These are phyloP conservation scores for Rutstroemia sp. DNA, from an alignment of 2,329 filamentous ascomycete genomes.

Conservation along the genomic window DNA sequence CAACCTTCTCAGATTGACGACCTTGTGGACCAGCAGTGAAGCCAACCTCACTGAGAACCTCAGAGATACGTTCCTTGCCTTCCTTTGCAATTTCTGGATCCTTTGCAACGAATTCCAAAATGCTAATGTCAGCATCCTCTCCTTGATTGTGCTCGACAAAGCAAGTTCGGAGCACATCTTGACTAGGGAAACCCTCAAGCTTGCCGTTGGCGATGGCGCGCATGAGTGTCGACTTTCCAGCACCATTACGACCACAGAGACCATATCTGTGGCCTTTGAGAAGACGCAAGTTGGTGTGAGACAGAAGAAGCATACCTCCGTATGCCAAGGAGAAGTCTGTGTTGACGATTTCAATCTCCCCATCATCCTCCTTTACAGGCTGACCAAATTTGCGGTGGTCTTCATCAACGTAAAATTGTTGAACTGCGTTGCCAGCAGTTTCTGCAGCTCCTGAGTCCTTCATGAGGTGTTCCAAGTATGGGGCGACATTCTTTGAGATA, in stretches of 20 bases:
- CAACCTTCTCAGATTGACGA: slow-evolving; percentile 81
- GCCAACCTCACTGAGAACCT: slow-evolving; percentile 83
- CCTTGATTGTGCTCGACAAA: slow-evolving; percentile 99
- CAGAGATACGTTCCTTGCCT: slow-evolving; percentile 71
- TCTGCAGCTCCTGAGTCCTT: slow-evolving; percentile 51
- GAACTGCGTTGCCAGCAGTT: slow-evolving; percentile 63
- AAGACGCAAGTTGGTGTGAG: slow-evolving; percentile 88
- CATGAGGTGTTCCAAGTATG: slow-evolving; percentile 70
- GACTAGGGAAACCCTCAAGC: slow-evolving; percentile 90
- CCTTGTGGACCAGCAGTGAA: slow-evolving; percentile 88
- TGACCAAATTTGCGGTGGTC: slow-evolving; percentile 82
- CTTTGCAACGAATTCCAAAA: slow-evolving; percentile 85
- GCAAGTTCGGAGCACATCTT: slow-evolving; percentile 88
- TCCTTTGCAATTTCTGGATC: slow-evolving; percentile 79
- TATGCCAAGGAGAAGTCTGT: slow-evolving; percentile 96
- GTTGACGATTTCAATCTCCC: slow-evolving; percentile 94
- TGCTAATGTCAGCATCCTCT: slow-evolving; percentile 93
- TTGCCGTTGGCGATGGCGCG: slow-evolving; percentile 92
- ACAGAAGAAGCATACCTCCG: slow-evolving; percentile 92
- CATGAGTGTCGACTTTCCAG: slow-evolving; percentile 99
- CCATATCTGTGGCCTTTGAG: slow-evolving; percentile 97
- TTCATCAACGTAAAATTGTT: slow-evolving; percentile 72
- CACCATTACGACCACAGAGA: slow-evolving; percentile 93
- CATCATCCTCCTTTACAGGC: slow-evolving; percentile 80
- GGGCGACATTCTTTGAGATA: slow-evolving; percentile 59